phyloP scores from a whole-genome alignment of 495 filamentous ascomycete genomes.

The Penicillium lividum region DNA sequence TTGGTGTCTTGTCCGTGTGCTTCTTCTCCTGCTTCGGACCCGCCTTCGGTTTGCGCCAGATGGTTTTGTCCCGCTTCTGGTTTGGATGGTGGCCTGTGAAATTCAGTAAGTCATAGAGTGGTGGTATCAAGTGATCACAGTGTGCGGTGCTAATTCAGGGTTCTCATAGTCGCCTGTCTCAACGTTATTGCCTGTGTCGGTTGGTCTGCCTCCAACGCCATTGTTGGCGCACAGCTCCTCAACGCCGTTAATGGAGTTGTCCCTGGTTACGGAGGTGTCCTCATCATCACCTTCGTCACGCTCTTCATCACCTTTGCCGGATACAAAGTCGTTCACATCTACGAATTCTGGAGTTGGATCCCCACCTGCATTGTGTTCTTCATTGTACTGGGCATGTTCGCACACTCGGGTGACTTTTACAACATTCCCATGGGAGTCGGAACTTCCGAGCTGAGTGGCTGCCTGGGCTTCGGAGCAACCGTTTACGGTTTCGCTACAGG shows the following conservation, averaged over 20 bases:
- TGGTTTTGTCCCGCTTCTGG: constrained; percentile 82
- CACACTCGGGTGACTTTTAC: constrained; percentile 70
- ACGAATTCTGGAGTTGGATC: constrained; percentile 80
- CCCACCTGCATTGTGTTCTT: constrained; percentile 77
- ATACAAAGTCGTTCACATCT: constrained; percentile 78
- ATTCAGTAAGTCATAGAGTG: constrained; percentile 54
- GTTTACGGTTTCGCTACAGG: constrained; percentile 79
- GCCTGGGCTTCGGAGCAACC: constrained; percentile 72
- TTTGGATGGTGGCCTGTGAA: constrained; percentile 76
- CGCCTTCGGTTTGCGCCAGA: constrained; percentile 76
- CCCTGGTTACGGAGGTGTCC: constrained; percentile 74
- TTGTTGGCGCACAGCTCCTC: constrained; percentile 82
- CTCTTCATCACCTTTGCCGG: constrained; percentile 72
- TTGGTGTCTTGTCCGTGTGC: constrained; percentile 72
- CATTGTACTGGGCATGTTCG: constrained; percentile 72
- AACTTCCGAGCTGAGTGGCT: constrained; percentile 58
- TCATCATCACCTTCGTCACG: constrained; percentile 73
- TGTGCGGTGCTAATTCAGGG: neutral
- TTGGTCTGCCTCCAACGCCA: constrained; percentile 74
- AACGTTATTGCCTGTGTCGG: constrained; percentile 78
- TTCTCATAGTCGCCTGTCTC: constrained; percentile 62
- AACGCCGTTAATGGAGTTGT: constrained; percentile 71
- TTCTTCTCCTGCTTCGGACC: constrained; percentile 83
- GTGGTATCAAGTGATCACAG: neutral
- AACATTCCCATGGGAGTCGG: constrained; percentile 67